These are phyloP conservation scores for Exophiala dermatitidis DNA, from an alignment of 2,329 filamentous ascomycete genomes.

Conservation along the genomic window DNA sequence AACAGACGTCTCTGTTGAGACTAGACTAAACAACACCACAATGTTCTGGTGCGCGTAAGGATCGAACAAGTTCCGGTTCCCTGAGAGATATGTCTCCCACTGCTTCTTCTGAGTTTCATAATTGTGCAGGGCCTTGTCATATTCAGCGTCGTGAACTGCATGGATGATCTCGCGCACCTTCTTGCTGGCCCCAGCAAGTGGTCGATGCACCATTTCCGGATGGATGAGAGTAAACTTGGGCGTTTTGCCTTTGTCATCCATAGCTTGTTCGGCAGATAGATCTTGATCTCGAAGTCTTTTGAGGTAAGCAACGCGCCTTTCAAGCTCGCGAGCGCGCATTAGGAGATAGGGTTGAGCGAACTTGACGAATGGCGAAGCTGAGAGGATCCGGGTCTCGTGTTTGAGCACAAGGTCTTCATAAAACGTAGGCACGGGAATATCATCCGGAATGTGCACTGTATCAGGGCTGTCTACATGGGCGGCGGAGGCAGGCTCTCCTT, in stretches of 20 bases:
- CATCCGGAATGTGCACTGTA: conserved; percentile 60
- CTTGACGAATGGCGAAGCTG: conserved; percentile 91
- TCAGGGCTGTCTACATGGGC: conserved; percentile 34
- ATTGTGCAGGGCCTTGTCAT: conserved; percentile 87
- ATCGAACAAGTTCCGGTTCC: conserved; percentile 83
- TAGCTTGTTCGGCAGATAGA: conserved; percentile 35
- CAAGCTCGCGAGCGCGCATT: conserved; percentile 85
- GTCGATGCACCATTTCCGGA: conserved; percentile 87
- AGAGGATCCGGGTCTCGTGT: conserved; percentile 86
- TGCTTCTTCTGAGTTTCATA: conserved; percentile 91
- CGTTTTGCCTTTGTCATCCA: conserved; percentile 55
- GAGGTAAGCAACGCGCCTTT: conserved; percentile 72
- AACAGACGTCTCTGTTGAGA: conserved; percentile 87
- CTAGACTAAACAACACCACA: conserved; percentile 84
- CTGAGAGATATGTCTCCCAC: conserved; percentile 91
- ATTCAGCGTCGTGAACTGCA: conserved; percentile 92
- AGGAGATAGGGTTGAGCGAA: conserved; percentile 91
- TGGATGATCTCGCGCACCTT: conserved; percentile 91
- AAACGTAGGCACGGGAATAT: conserved; percentile 78
- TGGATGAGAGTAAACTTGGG: conserved; percentile 84
- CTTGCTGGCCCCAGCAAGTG: conserved; percentile 68
- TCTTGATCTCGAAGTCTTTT: conserved; percentile 72
- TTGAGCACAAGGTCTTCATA: conserved; percentile 94
- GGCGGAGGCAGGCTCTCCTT: conserved; percentile 8
- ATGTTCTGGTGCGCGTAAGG: conserved; percentile 96